A percentile compares a stretch with the other conserved stretches of the same genome.
These are phyloP conservation scores for Sarcodon sp. DNA, from an alignment of 768 basidiomycete genomes.

Conservation along the genomic window DNA sequence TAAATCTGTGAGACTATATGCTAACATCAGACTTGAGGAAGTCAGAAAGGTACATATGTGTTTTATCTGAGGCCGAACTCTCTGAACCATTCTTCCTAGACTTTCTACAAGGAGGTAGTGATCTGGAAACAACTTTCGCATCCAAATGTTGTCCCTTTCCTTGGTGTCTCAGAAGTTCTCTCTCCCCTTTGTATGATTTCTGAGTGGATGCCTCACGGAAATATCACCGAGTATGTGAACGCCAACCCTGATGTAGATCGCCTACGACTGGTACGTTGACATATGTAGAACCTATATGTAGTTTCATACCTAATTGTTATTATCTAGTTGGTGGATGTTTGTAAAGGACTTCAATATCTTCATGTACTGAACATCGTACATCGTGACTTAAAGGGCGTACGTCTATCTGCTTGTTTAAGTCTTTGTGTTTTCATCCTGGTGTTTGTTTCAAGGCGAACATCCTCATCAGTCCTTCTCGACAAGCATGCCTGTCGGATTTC, in stretches of 20 bases:
- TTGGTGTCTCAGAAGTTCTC: conserved; percentile 1
- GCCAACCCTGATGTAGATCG: background rate
- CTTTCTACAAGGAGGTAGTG: conserved; percentile 2
- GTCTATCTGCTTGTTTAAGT: background rate
- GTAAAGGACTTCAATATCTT: background rate
- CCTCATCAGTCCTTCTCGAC: background rate
- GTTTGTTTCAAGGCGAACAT: conserved; percentile 1
- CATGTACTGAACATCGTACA: background rate
- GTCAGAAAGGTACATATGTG: background rate
- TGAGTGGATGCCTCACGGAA: conserved; percentile 5
- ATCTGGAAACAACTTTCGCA: conserved; percentile 2
- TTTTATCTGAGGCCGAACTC: too few relatives aligned
- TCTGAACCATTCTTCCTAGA: background rate
- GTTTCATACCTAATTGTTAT: background rate
- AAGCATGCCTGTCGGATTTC: background rate
- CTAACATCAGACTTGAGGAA: background rate
- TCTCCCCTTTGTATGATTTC: conserved; percentile 2
- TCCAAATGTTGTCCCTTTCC: conserved; percentile 1
- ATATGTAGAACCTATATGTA: background rate
- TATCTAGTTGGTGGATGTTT: background rate
- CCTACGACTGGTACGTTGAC: conserved; percentile 1
- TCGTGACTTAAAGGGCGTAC: conserved; percentile 3
- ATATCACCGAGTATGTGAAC: conserved; percentile 2
- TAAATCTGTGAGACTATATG: background rate
- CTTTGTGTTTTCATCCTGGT: background rate